phyloP scores from a whole-genome alignment of 805 yeast species.

The Kluyveromyces siamensis region DNA sequence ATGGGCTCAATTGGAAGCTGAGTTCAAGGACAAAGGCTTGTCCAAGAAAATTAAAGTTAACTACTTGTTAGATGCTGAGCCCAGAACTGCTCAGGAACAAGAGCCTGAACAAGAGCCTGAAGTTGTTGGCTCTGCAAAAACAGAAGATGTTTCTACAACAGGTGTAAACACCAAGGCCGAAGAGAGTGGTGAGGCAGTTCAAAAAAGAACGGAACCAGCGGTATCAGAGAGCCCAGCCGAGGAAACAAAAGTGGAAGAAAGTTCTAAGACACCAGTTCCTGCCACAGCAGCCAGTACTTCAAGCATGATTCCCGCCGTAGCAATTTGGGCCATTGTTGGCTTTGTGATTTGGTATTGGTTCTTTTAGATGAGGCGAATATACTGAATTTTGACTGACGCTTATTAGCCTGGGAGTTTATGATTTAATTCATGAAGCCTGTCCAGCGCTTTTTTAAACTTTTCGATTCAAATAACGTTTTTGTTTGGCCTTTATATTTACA shows the following conservation, averaged over 20 bases:
- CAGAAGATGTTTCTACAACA: constrained; percentile 1
- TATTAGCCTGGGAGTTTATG: not conserved
- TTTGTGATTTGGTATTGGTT: constrained; percentile 3
- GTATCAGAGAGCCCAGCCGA: constrained; percentile 7
- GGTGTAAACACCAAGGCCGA: constrained; percentile 7
- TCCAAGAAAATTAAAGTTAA: constrained; percentile 62
- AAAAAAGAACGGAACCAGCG: constrained; percentile 11
- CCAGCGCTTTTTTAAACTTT: not conserved
- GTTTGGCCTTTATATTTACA: not conserved
- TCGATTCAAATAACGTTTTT: not conserved
- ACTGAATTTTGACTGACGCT: constrained; percentile 3
- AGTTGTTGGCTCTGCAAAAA: not conserved
- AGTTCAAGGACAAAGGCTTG: constrained; percentile 43
- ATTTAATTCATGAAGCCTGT: not conserved
- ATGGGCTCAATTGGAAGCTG: constrained; percentile 68
- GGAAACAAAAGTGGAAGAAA: constrained; percentile 11
- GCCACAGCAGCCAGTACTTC: constrained; percentile 30
- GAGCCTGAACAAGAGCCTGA: constrained; percentile 1
- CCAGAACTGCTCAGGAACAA: constrained; percentile 3
- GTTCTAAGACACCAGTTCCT: constrained; percentile 32
- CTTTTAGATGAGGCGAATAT: constrained; percentile 4
- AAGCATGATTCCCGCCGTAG: not conserved
- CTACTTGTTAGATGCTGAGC: constrained; percentile 31
- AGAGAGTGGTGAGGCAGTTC: constrained; percentile 12
- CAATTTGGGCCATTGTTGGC: not conserved